These are phyloP conservation scores for Aspergillus nomiae DNA, from an alignment of 2,329 filamentous ascomycete species.

Conservation along the genomic window DNA sequence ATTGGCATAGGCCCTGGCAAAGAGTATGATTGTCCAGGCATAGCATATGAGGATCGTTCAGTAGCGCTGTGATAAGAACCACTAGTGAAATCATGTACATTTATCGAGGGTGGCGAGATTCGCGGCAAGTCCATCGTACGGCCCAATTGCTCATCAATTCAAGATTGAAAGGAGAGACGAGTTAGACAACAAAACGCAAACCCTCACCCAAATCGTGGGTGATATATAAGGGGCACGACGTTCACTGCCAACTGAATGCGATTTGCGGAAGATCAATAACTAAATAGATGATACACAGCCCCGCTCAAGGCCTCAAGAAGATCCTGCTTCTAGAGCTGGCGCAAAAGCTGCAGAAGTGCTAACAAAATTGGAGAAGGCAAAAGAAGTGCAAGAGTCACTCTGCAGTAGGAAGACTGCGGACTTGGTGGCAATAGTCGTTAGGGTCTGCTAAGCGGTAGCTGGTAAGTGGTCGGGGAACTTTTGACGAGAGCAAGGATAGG, in stretches of 20 bases:
- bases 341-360: slow-evolving; percentile 2
- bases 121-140: slow-evolving; percentile 50
- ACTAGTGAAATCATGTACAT: slow-evolving; percentile 43
- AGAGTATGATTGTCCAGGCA: slow-evolving; percentile 44
- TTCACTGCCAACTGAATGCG: slow-evolving; percentile 1
- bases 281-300: neutral
- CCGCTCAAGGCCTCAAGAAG: slow-evolving; percentile 17
- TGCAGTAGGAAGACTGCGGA: neutral
- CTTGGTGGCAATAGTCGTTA: slow-evolving; percentile 1
- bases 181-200: neutral
- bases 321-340: slow-evolving; percentile 20
- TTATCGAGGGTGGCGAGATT: slow-evolving; percentile 45
- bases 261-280: slow-evolving; percentile 6
- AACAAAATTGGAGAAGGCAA: neutral
- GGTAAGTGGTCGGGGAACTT: slow-evolving; percentile 1
- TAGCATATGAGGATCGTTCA: slow-evolving; percentile 41
- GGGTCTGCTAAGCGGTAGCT: neutral
- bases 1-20: slow-evolving; percentile 64
- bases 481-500: slow-evolving; percentile 3
- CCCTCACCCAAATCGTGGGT: slow-evolving; percentile 2
- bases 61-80: slow-evolving; percentile 33
- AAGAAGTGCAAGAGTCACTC: neutral
- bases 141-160: slow-evolving; percentile 23
- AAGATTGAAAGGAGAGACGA: neutral
- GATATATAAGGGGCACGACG: slow-evolving; percentile 11